Conservation (phyloP, 2,329 filamentous ascomycete species). For the Knufia petricola region DNA sequence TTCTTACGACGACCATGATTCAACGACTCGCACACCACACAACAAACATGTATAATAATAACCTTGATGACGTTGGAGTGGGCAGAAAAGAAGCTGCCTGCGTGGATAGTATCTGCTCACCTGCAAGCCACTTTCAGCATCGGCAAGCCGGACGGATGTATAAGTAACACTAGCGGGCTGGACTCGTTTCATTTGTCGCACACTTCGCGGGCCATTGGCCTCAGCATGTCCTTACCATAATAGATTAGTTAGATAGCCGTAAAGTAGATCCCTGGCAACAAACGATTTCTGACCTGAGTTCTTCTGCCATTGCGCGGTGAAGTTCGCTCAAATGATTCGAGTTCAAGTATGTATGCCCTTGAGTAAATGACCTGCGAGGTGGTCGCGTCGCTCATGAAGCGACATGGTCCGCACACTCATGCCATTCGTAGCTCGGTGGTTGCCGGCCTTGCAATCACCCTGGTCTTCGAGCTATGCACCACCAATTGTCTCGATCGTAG, state of each 20-base stretch:
- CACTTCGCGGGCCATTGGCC: no score
- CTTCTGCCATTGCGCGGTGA: not conserved
- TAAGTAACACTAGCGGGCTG: not conserved
- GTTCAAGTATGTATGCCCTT: no score
- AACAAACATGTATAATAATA: not conserved
- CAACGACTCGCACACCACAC: not conserved
- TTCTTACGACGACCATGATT: constrained; percentile 8
- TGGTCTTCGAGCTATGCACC: constrained; percentile 41
- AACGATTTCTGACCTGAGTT: not conserved
- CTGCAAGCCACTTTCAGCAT: not conserved
- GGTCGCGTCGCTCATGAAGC: no score
- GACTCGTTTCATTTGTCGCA: not conserved
- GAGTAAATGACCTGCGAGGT: no score
- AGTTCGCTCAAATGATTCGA: no score
- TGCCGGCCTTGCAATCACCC: not conserved
- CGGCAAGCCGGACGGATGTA: not conserved
- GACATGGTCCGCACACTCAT: not conserved
- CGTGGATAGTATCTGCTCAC: not conserved
- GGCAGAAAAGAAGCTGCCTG: not conserved
- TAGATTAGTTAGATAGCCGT: not conserved
- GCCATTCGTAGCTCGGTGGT: no score
- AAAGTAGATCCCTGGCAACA: not conserved
- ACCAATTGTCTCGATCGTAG: constrained; percentile 98
- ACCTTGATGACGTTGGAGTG: not conserved
- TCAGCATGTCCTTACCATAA: not conserved